Evolutionary conservation across 2,329 filamentous ascomycete species (phyloP), one percentile per base, ranked within the genome.

Genomic region (Sporothrix dimorphospora): DNA sequence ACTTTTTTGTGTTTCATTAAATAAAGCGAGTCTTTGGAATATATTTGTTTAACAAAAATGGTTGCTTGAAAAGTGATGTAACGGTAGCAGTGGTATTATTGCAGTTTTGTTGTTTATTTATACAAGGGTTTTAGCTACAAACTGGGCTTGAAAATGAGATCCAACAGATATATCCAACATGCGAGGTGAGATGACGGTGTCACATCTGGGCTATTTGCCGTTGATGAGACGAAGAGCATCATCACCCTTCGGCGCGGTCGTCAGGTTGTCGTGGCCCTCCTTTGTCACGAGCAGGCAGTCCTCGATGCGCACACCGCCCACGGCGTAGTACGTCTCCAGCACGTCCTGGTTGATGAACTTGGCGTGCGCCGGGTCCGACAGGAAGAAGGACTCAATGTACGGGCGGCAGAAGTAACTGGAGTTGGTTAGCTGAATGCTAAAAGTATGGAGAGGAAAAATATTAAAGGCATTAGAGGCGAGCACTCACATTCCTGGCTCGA

Each of bases 231-330:
- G 84, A 78, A 94, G 82, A 77, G 94, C 82, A 78, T 93, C 90
- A 69, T 91, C 85, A 1, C 89, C 88, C 83, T 97, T 97, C 0
- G 93, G 92, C 40, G 92, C 92, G 1, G 87, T 86, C 1, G 94
- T 97, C 79, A 98, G 79, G 78, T 97, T 97, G 81, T 98, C 94
- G 77, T 89, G 90, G 0, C 94, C 94, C 30, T 88, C 84, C 73
- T 91, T 85, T 1, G 92, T 96, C 65, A 98, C 90, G 27, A 96
- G 84, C 51, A 98, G 87, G 79, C 95, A 93, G 78, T 98, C 94
- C 82, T 99, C 96, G 74, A 98, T 97, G 63, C 96, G 88, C 34
- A 97, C 94, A 45, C 96, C 96, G 19, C 95, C 96, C 0, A 98
- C 91, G 34, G 82, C 83, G 84, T 92, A 95, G 80, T 92, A 95